Evolutionary conservation across 352 stramenopile genomes (phyloP), one percentile per base, ranked within the genome.

Genomic region (Pythium phragmiticola): DNA sequence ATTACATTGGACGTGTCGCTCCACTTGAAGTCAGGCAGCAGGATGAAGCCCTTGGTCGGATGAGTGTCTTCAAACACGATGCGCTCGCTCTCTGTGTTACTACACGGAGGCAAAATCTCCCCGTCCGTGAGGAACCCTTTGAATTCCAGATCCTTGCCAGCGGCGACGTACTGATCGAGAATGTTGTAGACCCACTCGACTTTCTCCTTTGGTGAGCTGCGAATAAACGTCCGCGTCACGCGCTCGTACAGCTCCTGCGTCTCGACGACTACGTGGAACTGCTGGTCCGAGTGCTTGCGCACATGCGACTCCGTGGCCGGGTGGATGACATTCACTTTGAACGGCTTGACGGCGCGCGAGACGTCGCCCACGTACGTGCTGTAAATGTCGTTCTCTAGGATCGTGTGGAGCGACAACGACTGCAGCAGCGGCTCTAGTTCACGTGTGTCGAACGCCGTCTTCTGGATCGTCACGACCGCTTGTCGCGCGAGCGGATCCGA

Each of bases 181-280:
- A 95, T 95, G 59, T 95, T 95, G 76, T 92, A 92, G 47, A 95
- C 78, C 87, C 87, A 95, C 51, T 93, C 83, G 59, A 95, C 78
- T 54, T 90, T 93, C 43, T 89, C 80, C 26, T 52, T 43, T 0
- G 84, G 87, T 56, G 93, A 76, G 57, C 66, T 93, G 41, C 90
- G 77, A 23, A 95, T 95, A 65, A 78, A 92, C 47, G 82, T 77
- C 61, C 72, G 70, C 21, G 85, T 95, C 36, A 94, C 78, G 52
- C 64, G 72, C 39, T 89, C 69, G 72, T 95, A 95, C n/a, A 90
- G 63, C 23, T 77, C 71, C 46, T 82, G 79, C 19, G 87, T 94
- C 70, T 95, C 87, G n/a, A 83, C 73, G 34, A 93, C 76, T 64
- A 95, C 84, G 76, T 92, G 78, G 60, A 92, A 93, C 30, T 68